These are phyloP conservation scores for Spizellomyces sp. DNA, from an alignment of 192 early-diverging fungal species.

Conservation along the genomic window DNA sequence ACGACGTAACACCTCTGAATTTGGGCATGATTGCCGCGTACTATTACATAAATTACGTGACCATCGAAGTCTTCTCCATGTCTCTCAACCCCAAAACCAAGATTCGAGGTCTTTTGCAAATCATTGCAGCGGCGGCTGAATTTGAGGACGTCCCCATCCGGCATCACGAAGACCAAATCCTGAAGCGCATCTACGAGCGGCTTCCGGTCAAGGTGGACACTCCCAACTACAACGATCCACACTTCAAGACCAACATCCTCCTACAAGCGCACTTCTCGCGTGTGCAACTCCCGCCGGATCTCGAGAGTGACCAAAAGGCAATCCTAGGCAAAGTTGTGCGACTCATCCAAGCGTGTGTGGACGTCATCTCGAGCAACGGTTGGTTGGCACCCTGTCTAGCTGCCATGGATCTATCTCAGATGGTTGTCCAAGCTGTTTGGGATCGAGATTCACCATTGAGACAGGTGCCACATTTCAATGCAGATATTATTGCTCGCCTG, in stretches of 20 bases:
- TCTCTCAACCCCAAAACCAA: slow-evolving; percentile 86
- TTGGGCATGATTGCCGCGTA: slow-evolving; percentile 97
- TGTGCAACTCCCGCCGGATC: slow-evolving; percentile 84
- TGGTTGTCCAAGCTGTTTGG: slow-evolving; percentile 97
- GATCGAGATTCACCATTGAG: slow-evolving; percentile 87
- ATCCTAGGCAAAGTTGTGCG: slow-evolving; percentile 70
- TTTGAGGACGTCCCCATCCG: slow-evolving; percentile 91
- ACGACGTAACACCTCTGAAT: slow-evolving; percentile 80
- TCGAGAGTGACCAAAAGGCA: slow-evolving; percentile 87
- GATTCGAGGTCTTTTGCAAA: slow-evolving; percentile 88
- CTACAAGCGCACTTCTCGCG: slow-evolving; percentile 96
- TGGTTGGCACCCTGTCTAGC: slow-evolving; percentile 89
- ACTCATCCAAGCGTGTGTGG: slow-evolving; percentile 90
- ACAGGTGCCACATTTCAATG: slow-evolving; percentile 87
- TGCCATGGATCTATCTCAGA: slow-evolving; percentile 97
- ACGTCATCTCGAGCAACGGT: slow-evolving; percentile 89
- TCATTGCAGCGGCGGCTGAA: slow-evolving; percentile 91
- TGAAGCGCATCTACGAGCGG: slow-evolving; percentile 80
- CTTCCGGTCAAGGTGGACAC: slow-evolving; percentile 72
- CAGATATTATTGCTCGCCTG: slow-evolving; percentile 70
- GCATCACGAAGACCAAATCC: slow-evolving; percentile 84
- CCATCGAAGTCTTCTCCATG: slow-evolving; percentile 91
- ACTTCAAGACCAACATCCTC: slow-evolving; percentile 90
- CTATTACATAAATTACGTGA: slow-evolving; percentile 94
- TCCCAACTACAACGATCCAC: slow-evolving; percentile 83